Evolutionary conservation across 202 grass and related monocot genomes (phyloP).

Genomic region (Hordeum pubiflorum): DNA sequence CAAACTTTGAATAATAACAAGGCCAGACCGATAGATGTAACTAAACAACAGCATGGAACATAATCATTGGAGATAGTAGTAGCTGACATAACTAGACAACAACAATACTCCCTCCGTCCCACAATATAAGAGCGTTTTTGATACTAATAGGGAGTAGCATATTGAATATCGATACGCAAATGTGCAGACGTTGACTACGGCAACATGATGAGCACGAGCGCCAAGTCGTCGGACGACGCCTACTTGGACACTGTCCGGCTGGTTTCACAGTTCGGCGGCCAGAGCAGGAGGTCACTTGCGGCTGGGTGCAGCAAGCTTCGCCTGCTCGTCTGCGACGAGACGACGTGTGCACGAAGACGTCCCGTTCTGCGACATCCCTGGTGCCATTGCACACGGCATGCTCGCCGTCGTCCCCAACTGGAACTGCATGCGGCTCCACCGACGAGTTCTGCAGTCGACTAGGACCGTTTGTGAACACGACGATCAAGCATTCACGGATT

Average conservation of each 20-base stretch:
- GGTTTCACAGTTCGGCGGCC: conserved; percentile 23
- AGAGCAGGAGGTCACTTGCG: not conserved
- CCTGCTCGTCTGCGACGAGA: not conserved
- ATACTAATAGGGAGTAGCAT: too few species aligned
- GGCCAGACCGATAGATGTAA: too few species aligned
- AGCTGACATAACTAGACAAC: too few species aligned
- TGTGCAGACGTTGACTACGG: conserved; percentile 29
- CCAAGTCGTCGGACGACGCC: not conserved
- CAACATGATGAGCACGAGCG: conserved; percentile 37
- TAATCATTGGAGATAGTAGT: too few species aligned
- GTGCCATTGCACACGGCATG: not conserved
- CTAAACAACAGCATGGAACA: too few species aligned
- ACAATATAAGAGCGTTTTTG: too few species aligned
- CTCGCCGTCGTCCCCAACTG: conserved; percentile 35
- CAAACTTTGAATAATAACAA: too few species aligned
- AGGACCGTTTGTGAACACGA: conserved; percentile 34
- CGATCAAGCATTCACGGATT: not conserved
- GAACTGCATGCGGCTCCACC: conserved; percentile 25
- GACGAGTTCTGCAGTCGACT: conserved; percentile 38
- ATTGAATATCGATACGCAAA: conserved; percentile 24
- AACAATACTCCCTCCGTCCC: too few species aligned
- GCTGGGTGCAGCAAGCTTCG: conserved; percentile 3
- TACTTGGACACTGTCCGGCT: conserved; percentile 52
- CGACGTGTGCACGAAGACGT: conserved; percentile 20
- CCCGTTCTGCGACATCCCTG: not conserved